Conservation (phyloP, 768 basidiomycete genomes). For the Termitomyces titanicus region DNA sequence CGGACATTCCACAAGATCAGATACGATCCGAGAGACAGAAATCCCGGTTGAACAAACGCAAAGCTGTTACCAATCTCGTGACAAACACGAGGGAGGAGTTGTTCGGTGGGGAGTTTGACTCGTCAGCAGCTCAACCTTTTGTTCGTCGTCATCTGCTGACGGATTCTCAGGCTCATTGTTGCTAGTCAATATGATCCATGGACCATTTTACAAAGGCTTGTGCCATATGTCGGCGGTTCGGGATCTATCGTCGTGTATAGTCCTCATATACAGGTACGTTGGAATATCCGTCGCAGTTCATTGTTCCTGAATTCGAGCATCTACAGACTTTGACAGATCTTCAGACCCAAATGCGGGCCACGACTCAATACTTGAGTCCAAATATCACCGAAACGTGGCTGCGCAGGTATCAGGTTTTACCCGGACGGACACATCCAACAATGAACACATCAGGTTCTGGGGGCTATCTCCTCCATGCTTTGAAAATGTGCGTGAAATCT, state of each 20-base stretch:
- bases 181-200: constrained; percentile 84
- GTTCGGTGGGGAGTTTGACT: constrained; percentile 86
- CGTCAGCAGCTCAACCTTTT: constrained; percentile 39
- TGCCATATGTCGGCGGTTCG: constrained; percentile 80
- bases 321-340: constrained; percentile 70
- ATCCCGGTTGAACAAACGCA: constrained; percentile 71
- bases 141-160: neutral
- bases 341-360: constrained; percentile 63
- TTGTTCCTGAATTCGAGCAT: neutral
- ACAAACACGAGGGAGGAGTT: constrained; percentile 70
- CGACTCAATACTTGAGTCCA: constrained; percentile 70
- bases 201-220: constrained; percentile 71
- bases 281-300: neutral
- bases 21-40: constrained; percentile 73
- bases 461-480: constrained; percentile 80
- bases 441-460: constrained; percentile 91
- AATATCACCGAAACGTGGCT: constrained; percentile 84
- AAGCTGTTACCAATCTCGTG: constrained; percentile 60
- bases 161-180: constrained; percentile 57
- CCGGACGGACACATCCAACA: constrained; percentile 91
- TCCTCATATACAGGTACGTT: constrained; percentile 69
- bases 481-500: constrained; percentile 65
- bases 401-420: constrained; percentile 91
- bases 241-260: constrained; percentile 85
- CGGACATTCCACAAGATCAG: constrained; percentile 53